phyloP scores from a whole-genome alignment of 1,139 yeast genomes.

The Arxiozyma slooffiae region DNA sequence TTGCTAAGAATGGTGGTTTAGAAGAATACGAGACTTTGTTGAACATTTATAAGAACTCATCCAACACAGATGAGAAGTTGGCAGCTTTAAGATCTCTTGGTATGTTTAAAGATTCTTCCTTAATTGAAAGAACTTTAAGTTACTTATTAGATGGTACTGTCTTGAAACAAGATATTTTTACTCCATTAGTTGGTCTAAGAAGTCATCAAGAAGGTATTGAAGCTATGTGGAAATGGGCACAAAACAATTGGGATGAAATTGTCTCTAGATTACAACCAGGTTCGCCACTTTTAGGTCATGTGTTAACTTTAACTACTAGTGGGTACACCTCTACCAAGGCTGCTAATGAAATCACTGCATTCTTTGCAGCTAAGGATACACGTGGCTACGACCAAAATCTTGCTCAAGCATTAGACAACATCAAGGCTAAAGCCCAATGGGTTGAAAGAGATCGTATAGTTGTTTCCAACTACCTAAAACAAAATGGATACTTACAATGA shows the following conservation, averaged over 20 bases:
- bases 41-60: conserved; percentile 55
- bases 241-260: conserved; percentile 61
- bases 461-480: conserved; percentile 45
- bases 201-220: conserved; percentile 50
- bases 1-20: conserved; percentile 58
- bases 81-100: conserved; percentile 72
- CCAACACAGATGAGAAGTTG: conserved; percentile 62
- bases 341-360: conserved; percentile 45
- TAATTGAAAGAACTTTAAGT: conserved; percentile 52
- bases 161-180: conserved; percentile 74
- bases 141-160: conserved; percentile 58
- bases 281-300: conserved; percentile 63
- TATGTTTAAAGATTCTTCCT: conserved; percentile 46
- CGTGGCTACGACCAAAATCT: conserved; percentile 67
- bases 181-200: conserved; percentile 66
- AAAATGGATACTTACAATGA: conserved; percentile 34
- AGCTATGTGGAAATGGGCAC: conserved; percentile 66
- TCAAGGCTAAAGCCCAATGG: conserved; percentile 57
- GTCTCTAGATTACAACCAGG: conserved; percentile 68
- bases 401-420: conserved; percentile 60
- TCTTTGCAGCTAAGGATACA: conserved; percentile 53
- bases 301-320: conserved; percentile 51
- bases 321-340: conserved; percentile 58
- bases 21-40: conserved; percentile 55
- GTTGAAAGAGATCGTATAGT: conserved; percentile 49